Base-by-base conservation (phyloP, 768 basidiomycete genomes). In the Pulveroboletus sp. region DNA sequence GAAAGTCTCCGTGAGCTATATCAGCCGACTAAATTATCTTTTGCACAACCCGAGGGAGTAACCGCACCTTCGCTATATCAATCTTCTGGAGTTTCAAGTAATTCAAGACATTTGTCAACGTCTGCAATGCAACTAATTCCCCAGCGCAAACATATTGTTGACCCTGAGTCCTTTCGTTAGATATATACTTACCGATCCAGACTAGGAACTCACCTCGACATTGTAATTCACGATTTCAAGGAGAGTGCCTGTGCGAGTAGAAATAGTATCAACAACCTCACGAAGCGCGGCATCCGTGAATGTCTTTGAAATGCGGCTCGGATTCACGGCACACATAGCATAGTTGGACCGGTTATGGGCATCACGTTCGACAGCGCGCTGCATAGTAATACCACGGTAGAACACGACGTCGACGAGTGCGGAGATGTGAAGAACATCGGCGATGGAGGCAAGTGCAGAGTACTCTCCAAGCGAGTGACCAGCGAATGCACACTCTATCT, bases 111-210 rank as follows among this genome's bases (percentile, higher is more conserved):
- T 95, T 95, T 14, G 94, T 95, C 75, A 98, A 79, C 0, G 93
- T 89, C 57, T 96, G 93, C 32, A 98, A 75, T 1, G 91, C 90
- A 30, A 94, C 76, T 35, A 98, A 82, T 67, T 98, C 95, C 69
- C 96, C 96, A 39, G 96, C 96, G 60, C 93, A 96, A 55, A 99
- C 96, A 68, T 98, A 98, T 90, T 99, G 96, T 81, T 96, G 93
- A 54, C 95, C 95, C 86, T 96, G 71, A 47, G 37, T 50, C 30
- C 36, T 39, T 49, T 37, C 57, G 44, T 51, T 38, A 54, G 17
- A 36, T 14, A 17, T 43, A 42, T 6, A 18, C 32, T 35, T 31
- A 21, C 7, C 17, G 26, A 14, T 27, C 24, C 27, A 40, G 36
- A 18, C 27, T 6, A 39, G 31, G 7, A 17, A 63, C 76, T 14